phyloP scores from a whole-genome alignment of 352 stramenopile genomes.

The Phytophthora citrophthora region DNA sequence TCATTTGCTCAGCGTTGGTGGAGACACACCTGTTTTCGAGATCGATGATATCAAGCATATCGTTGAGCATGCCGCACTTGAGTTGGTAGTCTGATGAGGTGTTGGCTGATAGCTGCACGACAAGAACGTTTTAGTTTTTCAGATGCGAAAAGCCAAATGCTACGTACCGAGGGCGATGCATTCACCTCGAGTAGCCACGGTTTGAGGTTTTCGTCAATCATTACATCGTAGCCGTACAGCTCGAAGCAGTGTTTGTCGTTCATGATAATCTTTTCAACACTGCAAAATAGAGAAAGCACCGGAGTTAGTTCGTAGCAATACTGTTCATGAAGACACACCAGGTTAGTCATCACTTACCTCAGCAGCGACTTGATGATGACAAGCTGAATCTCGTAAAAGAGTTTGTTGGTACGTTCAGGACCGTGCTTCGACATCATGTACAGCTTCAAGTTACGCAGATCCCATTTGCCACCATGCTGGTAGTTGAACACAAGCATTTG shows the following conservation, averaged over 20 bases:
- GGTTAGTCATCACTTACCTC: conserved; percentile 35
- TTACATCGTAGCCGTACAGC: conserved; percentile 94
- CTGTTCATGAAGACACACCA: background rate
- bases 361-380: conserved; percentile 88
- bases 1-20: background rate
- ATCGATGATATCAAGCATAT: conserved; percentile 95
- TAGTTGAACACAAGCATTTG: background rate
- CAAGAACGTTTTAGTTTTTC: background rate
- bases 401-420: conserved; percentile 74
- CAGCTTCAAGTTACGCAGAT: conserved; percentile 91
- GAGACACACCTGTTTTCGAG: conserved; percentile 81
- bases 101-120: conserved; percentile 85
- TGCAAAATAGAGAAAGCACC: conserved; percentile 7
- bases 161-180: conserved; percentile 86
- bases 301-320: background rate
- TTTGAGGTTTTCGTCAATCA: conserved; percentile 93
- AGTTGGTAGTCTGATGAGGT: conserved; percentile 92
- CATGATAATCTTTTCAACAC: conserved; percentile 95
- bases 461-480: conserved; percentile 92
- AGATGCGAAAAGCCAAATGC: background rate
- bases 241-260: conserved; percentile 97
- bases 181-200: conserved; percentile 95
- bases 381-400: conserved; percentile 92
- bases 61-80: conserved; percentile 94
- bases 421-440: conserved; percentile 92